phyloP scores from a whole-genome alignment of 2,329 filamentous ascomycete species.

The Fusarium newnesense region DNA sequence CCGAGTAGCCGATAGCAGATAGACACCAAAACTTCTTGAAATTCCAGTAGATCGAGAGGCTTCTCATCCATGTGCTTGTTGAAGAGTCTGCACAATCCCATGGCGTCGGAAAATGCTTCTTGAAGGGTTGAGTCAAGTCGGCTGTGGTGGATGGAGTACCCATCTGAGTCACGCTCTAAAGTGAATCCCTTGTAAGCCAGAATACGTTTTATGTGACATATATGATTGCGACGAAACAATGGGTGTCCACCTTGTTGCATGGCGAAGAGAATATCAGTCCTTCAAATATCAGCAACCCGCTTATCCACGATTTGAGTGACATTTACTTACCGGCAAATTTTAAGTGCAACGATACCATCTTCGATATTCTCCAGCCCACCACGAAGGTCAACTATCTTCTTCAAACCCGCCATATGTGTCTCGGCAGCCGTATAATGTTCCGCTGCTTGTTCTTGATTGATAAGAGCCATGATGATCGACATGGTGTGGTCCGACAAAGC shows the following conservation, averaged over 20 bases:
- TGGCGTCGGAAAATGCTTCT: background rate
- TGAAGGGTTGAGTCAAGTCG: accelerated
- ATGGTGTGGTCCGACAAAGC: background rate
- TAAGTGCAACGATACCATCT: background rate
- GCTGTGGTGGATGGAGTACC: accelerated
- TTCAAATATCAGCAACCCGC: background rate
- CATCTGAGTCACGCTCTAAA: background rate
- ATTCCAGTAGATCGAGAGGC: background rate
- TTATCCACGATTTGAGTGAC: accelerated
- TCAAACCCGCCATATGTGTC: background rate
- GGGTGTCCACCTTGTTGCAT: background rate
- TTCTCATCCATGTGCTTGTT: background rate
- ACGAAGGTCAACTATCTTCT: constrained; percentile 2
- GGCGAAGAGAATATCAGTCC: constrained; percentile 10
- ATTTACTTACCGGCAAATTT: background rate
- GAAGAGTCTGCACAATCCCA: background rate
- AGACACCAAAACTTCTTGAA: background rate
- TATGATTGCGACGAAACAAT: background rate
- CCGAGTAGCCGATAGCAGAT: background rate
- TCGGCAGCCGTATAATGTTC: background rate
- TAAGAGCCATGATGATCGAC: background rate
- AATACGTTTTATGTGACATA: accelerated
- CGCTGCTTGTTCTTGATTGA: constrained; percentile 1
- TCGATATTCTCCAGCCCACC: background rate
- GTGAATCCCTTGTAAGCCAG: background rate